Base-by-base conservation (phyloP, 495 filamentous ascomycete genomes). In the Astrocystis sublimbata region DNA sequence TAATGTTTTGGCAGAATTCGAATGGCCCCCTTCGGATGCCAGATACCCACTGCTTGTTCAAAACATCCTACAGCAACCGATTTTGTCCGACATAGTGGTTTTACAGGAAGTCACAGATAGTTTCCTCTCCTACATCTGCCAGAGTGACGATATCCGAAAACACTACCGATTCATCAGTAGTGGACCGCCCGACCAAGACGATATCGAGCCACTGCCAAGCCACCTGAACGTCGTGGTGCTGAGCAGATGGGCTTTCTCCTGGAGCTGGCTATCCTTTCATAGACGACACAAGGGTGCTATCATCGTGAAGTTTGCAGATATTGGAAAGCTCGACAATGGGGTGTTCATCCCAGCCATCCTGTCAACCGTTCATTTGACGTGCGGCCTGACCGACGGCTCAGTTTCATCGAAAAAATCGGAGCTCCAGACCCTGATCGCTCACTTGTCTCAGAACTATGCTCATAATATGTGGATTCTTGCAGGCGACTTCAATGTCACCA, bases 31-130 rank as follows among this genome's bases (percentile, higher is more conserved):
- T 3, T 73, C 78, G n/a, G 55, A 68, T 15, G 68, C 73, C 21
- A 77, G 84, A 41, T 79, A 85, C 68, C 76, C 81, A 6, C 71
- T 82, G 17, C 63, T 86, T 19, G 45, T 83, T 35, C 58, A 73
- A 15, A 77, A 77, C 61, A 68, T 85, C 42, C 62, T 85, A 46
- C 65, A 76, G 6, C 17, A 64, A 0, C 26, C 60, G 5, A 74
- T 76, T 26, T 43, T 61, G 1, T 72, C 80, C 12, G 77, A 83
- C 63, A 68, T 85, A 15, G 61, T 87, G n/a, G 72, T 83, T 19
- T 73, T 88, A 7, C 77, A 87, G 68, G 84, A 86, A 69, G 81
- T 87, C 23, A 83, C 84, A 0, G 81, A 87, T 60, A 73, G 77
- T 26, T 85, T 86, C 58, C 75, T 88, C 6, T 75, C 75, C 8